Evolutionary conservation across 495 filamentous ascomycete species (phyloP), one percentile per base, ranked within the genome.

Genomic region (Terfezia claveryi): DNA sequence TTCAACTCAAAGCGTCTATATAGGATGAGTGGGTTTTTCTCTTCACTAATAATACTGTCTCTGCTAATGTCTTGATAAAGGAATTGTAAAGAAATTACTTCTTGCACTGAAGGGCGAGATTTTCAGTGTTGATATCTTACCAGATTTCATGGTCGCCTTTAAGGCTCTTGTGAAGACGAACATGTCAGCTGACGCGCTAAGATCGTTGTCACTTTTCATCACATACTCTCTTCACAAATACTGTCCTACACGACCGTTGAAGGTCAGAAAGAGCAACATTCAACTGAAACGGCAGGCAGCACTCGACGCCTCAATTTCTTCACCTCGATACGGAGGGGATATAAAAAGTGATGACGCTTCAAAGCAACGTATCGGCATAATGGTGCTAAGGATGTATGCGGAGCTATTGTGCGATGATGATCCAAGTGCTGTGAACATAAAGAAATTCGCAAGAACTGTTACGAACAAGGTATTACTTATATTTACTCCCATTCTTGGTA

Each of bases 401-500:
- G 72, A 82, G 37, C 68, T 93, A 2, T 71, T 96, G n/a, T 93
- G 85, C 60, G 78, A 83, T 53, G 76, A 78, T 59, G 71, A 72
- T 41, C 83, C 81, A 57, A 62, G 64, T 11, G 66, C 71, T 12
- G 68, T 63, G n/a, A 80, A 80, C 38, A 79, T 94, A 53, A 78
- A 77, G 62, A 89, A 84, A 61, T 98, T 98, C 70, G 86, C 89
- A 14, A 85, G 81, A 69, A 91, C 87, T 2, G 89, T 96, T 4
- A 95, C 92, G 32, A 93, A 89, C 59, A 96, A 93, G 79, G 87
- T 91, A 73, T 63, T 46, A 46, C 63, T 54, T 60, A 63, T 49
- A 38, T 41, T 54, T 32, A 23, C 27, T 11, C 49, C 23, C n/a
- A 51, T 32, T 32, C 27, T 32, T 32, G 4, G 7, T 32, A 32